Conservation (phyloP, 768 basidiomycete genomes). For the Xerocomellus intermedius region DNA sequence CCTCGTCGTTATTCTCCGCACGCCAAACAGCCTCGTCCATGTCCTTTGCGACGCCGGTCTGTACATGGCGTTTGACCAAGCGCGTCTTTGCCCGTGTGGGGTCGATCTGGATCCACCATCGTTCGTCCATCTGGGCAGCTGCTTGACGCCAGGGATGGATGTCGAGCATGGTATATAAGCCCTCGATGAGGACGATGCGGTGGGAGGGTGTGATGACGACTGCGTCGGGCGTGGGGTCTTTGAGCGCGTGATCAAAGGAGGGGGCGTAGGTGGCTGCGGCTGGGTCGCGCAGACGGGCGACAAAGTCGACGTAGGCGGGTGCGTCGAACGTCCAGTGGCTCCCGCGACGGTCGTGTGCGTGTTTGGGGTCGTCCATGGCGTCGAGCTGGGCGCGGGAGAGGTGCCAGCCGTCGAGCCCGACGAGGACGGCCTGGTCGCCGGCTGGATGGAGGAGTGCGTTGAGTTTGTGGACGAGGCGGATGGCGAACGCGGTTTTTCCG, state of each 20-base stretch:
- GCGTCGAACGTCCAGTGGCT: conserved; percentile 92
- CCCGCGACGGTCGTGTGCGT: conserved; percentile 79
- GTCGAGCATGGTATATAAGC: conserved; percentile 82
- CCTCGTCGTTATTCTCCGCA: conserved; percentile 74
- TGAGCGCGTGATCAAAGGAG: conserved; percentile 83
- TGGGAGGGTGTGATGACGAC: conserved; percentile 59
- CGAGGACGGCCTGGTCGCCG: conserved; percentile 49
- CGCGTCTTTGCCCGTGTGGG: conserved; percentile 53
- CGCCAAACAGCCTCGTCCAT: conserved; percentile 64
- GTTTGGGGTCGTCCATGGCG: conserved; percentile 66
- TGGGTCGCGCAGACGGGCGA: conserved; percentile 48
- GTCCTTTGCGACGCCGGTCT: conserved; percentile 69
- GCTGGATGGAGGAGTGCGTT: conserved; percentile 43
- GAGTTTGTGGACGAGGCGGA: conserved; percentile 49
- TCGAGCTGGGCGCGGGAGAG: conserved; percentile 77
- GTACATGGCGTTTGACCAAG: conserved; percentile 71
- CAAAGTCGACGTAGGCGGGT: conserved; percentile 64
- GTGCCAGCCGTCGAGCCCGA: conserved; percentile 94
- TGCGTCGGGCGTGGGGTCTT: conserved; percentile 72
- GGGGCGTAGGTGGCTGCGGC: conserved; percentile 57
- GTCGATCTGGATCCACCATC: conserved; percentile 71
- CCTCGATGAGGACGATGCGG: conserved; percentile 84
- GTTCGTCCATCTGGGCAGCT: conserved; percentile 65
- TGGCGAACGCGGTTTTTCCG: conserved; percentile 80
- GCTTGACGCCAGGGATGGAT: conserved; percentile 71